Base-by-base conservation (phyloP, 164 flowering plant genomes). In the Chimonanthus praecox region DNA sequence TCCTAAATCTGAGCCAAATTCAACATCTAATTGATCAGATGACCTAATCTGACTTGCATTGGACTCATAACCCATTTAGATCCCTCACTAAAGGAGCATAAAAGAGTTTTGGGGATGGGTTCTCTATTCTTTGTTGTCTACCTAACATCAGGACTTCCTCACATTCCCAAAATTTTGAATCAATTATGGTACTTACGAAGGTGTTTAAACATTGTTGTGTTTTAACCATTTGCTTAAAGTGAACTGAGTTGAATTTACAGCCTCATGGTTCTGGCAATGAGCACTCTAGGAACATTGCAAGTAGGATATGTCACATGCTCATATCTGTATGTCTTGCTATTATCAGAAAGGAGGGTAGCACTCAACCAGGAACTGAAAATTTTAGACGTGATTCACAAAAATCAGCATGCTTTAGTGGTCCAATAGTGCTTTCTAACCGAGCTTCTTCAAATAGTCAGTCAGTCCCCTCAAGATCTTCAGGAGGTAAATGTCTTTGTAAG, bases 371-470 rank as follows among this genome's bases (percentile, higher is more conserved):
- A 20, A 46, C 74, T 20, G 97, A 90, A 71, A 93, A 80, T 82
- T 66, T 61, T 51, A 85, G 76, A 67, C 82, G 78, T 68, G 85
- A 80, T 49, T 82, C 77, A 70, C 85, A 92, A 49, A 89, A 80
- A 79, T 83, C 83, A 65, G 94, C 97, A 58, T 92, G 87, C 80
- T 88, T 89, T 82, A 96, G 97, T 82, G 99, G 99, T 78, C 99
- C 97, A 47, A 75, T 94, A 80, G 91, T 85, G 91, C 95, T 96
- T 70, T 97, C 98, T 65, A 96, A 83, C 71, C 87, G 97, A 72
- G 99, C 99, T 81, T 96, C 99, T 68, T 91, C 89, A 72, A 96
- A 96, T 78, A 96, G 99, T 83, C 88, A 90, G 71, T 96, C 99
- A 73, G 99, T 98, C 82, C 99, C 99, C 8, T 92, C 92, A 78